Conservation (phyloP, 2,329 filamentous ascomycete genomes). For the Alternaria alternata region DNA sequence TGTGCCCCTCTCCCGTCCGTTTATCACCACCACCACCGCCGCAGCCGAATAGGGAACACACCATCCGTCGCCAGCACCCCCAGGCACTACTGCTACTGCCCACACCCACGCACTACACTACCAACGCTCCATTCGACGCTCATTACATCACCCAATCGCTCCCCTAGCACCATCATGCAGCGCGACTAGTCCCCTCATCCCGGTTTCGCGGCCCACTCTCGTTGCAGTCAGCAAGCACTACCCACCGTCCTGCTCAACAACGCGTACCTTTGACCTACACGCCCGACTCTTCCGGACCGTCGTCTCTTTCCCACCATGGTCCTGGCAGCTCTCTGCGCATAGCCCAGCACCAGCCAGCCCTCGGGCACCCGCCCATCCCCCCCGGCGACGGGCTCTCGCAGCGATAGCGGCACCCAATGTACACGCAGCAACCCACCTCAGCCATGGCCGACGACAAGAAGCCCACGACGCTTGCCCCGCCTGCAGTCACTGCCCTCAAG, state of each 20-base stretch:
- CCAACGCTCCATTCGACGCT: conserved; percentile 13
- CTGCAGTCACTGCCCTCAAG: conserved; percentile 55
- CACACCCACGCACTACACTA: background rate
- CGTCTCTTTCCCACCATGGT: conserved; percentile 42
- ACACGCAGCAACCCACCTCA: conserved; percentile 22
- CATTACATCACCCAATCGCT: conserved; percentile 40
- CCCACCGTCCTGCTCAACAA: conserved; percentile 13
- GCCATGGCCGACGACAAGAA: conserved; percentile 38
- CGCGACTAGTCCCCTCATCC: conserved; percentile 23
- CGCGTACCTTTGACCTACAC: conserved; percentile 13
- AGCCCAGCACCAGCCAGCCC: conserved; percentile 42
- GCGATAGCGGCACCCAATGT: conserved; percentile 15
- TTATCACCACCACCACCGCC: conserved; percentile 12
- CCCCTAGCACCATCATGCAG: conserved; percentile 36
- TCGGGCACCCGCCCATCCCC: conserved; percentile 34
- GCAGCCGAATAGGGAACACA: background rate
- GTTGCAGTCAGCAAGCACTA: conserved; percentile 19
- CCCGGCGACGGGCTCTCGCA: conserved; percentile 21
- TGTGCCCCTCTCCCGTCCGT: conserved; percentile 22
- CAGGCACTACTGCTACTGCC: background rate
- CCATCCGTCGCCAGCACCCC: background rate
- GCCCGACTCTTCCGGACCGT: conserved; percentile 12
- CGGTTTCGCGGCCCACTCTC: conserved; percentile 13
- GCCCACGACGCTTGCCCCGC: conserved; percentile 51
- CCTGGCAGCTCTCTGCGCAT: conserved; percentile 38